Evolutionary conservation across 2,329 filamentous ascomycete genomes (phyloP).

Genomic region (Aspergillus fischeri): DNA sequence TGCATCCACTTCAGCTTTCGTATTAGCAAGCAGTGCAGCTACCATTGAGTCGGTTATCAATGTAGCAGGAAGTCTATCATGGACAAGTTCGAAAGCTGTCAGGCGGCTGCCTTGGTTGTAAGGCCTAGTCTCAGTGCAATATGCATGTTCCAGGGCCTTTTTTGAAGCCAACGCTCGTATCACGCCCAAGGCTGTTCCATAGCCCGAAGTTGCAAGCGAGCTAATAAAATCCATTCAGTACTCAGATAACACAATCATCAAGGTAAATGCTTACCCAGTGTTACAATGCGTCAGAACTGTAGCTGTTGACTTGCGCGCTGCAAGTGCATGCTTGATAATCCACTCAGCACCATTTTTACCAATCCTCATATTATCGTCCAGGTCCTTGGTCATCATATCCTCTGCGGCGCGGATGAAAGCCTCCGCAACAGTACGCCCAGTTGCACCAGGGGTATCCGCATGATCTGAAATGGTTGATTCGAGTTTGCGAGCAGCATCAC

Average conservation of each 20-base stretch:
- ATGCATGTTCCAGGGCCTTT: constrained; percentile 71
- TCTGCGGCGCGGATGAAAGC: constrained; percentile 79
- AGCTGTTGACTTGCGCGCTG: constrained; percentile 53
- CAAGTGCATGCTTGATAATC: constrained; percentile 60
- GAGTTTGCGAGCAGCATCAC: constrained; percentile 80
- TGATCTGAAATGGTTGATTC: constrained; percentile 58
- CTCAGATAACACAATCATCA: not conserved
- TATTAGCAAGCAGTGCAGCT: constrained; percentile 66
- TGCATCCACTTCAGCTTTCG: constrained; percentile 67
- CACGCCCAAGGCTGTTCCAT: constrained; percentile 91
- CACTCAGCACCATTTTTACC: constrained; percentile 79
- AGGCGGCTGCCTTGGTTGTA: constrained; percentile 97
- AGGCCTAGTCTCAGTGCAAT: constrained; percentile 93
- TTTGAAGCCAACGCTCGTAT: constrained; percentile 74
- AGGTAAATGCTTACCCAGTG: constrained; percentile 64
- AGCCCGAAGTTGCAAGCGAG: constrained; percentile 93
- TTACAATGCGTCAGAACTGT: constrained; percentile 98
- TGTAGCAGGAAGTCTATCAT: constrained; percentile 85
- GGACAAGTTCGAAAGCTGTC: constrained; percentile 94
- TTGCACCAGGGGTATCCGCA: constrained; percentile 28
- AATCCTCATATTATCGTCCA: constrained; percentile 81
- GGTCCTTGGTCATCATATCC: constrained; percentile 79
- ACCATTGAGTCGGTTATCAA: constrained; percentile 97
- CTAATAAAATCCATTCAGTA: constrained; percentile 35
- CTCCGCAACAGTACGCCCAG: constrained; percentile 52